These are phyloP conservation scores for Suillus lakei DNA, from an alignment of 768 basidiomycete species.

Conservation along the genomic window DNA sequence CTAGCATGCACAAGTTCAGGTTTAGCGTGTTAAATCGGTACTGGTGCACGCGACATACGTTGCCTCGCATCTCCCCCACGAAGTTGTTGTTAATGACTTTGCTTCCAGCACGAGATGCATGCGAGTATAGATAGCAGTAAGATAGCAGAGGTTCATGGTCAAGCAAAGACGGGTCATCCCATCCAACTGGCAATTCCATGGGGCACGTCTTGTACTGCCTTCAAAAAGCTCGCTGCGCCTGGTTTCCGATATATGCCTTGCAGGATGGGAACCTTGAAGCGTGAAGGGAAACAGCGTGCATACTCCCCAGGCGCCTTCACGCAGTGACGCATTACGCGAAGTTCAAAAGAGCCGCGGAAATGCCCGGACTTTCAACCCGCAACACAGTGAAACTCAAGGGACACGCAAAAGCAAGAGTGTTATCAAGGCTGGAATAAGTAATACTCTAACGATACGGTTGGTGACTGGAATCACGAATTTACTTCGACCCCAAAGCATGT, in stretches of 20 bases:
- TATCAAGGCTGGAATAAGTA: constrained; percentile 1
- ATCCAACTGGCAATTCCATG: constrained; percentile 23
- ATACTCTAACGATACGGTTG: constrained; percentile 20
- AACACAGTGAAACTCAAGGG: background rate
- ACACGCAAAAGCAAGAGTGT: background rate
- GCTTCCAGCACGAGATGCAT: constrained; percentile 2
- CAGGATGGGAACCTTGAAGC: background rate
- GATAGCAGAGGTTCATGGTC: constrained; percentile 24
- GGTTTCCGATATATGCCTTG: background rate
- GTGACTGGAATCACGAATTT: constrained; percentile 20
- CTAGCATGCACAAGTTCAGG: background rate
- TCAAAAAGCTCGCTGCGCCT: background rate
- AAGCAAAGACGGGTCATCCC: constrained; percentile 27
- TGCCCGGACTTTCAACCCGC: constrained; percentile 1
- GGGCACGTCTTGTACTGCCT: background rate
- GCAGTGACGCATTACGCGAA: background rate
- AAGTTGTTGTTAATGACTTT: constrained; percentile 4
- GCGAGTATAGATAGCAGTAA: background rate
- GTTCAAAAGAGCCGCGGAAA: background rate
- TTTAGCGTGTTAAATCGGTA: background rate
- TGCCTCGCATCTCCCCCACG: constrained; percentile 16
- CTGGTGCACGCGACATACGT: constrained; percentile 4
- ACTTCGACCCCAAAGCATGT: constrained; percentile 69
- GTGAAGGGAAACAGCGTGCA: background rate
- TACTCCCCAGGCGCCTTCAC: background rate